These are phyloP conservation scores for Kwoniella bestiolae DNA, from an alignment of 768 basidiomycete genomes.

Conservation along the genomic window DNA sequence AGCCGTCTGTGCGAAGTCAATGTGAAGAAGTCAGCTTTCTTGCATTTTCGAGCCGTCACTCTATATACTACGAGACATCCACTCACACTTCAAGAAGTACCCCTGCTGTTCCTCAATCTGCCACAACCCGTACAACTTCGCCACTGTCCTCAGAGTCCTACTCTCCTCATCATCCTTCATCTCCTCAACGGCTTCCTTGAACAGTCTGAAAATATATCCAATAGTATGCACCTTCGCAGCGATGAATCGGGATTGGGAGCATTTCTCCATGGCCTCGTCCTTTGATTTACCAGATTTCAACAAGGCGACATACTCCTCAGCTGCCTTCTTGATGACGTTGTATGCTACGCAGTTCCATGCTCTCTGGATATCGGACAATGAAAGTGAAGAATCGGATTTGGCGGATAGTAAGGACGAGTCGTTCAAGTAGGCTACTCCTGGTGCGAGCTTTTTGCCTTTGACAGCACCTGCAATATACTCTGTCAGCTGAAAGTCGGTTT, in stretches of 20 bases:
- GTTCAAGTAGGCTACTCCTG: constrained; percentile 59
- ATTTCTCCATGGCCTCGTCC: constrained; percentile 60
- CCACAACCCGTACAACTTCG: constrained; percentile 59
- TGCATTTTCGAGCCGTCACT: too few species aligned
- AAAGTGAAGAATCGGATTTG: constrained; percentile 52
- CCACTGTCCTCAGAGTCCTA: constrained; percentile 54
- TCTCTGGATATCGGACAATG: constrained; percentile 56
- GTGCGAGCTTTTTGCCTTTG: constrained; percentile 57
- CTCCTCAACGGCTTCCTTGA: constrained; percentile 56
- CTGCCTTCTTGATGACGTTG: constrained; percentile 59
- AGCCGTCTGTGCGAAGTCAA: constrained; percentile 43
- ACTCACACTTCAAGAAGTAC: constrained; percentile 60
- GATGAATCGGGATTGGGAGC: constrained; percentile 59
- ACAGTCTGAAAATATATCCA: constrained; percentile 58
- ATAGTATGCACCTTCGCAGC: constrained; percentile 59
- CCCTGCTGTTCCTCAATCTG: constrained; percentile 60
- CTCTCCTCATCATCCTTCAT: constrained; percentile 53
- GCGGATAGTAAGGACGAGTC: constrained; percentile 48
- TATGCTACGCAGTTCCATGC: constrained; percentile 59
- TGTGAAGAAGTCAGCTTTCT: too few species aligned
- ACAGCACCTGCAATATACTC: constrained; percentile 45
- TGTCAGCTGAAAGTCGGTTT: not conserved
- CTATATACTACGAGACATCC: not conserved
- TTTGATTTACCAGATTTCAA: constrained; percentile 56
- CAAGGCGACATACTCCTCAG: constrained; percentile 54